Evolutionary conservation across 768 basidiomycete species (phyloP).

Genomic region (Amylocystis lapponica): DNA sequence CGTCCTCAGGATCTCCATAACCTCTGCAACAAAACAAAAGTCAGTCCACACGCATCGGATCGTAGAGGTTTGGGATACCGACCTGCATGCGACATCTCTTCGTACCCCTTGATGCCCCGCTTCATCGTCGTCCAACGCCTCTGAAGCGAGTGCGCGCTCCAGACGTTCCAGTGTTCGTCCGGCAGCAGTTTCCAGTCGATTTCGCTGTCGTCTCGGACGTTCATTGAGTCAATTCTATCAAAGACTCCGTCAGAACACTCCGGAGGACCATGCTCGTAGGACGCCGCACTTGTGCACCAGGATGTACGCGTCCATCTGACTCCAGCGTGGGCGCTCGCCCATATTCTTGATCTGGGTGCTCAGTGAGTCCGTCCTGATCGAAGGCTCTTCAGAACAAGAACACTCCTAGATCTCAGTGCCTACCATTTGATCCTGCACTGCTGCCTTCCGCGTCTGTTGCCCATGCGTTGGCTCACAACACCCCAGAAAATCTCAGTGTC

Average conservation of each 20-base stretch:
- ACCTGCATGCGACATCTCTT: conserved; percentile 81
- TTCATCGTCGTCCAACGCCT: conserved; percentile 82
- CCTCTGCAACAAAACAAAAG: conserved; percentile 50
- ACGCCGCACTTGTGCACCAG: conserved; percentile 70
- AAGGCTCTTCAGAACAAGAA: conserved; percentile 1
- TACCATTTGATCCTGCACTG: conserved; percentile 90
- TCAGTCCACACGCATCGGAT: too few relatives aligned
- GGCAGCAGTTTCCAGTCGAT: conserved; percentile 78
- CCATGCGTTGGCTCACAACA: conserved; percentile 74
- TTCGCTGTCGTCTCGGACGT: conserved; percentile 75
- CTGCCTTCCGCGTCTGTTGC: conserved; percentile 65
- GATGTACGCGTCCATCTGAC: conserved; percentile 68
- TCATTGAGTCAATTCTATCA: conserved; percentile 63
- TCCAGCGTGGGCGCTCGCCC: conserved; percentile 69
- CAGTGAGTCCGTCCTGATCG: conserved; percentile 66
- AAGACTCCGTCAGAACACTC: conserved; percentile 4
- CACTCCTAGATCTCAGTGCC: neutral
- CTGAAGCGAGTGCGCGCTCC: conserved; percentile 77
- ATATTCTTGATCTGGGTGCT: conserved; percentile 68
- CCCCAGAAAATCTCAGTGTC: conserved; percentile 86
- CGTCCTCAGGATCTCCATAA: conserved; percentile 72
- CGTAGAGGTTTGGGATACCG: conserved; percentile 12
- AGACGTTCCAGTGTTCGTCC: conserved; percentile 75
- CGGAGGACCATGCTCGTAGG: neutral
- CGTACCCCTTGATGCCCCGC: conserved; percentile 64